A percentile compares a stretch with the other conserved stretches of the same genome.
Evolutionary conservation across 2,329 filamentous ascomycete genomes (phyloP).

Genomic region (Penicillium sp.): DNA sequence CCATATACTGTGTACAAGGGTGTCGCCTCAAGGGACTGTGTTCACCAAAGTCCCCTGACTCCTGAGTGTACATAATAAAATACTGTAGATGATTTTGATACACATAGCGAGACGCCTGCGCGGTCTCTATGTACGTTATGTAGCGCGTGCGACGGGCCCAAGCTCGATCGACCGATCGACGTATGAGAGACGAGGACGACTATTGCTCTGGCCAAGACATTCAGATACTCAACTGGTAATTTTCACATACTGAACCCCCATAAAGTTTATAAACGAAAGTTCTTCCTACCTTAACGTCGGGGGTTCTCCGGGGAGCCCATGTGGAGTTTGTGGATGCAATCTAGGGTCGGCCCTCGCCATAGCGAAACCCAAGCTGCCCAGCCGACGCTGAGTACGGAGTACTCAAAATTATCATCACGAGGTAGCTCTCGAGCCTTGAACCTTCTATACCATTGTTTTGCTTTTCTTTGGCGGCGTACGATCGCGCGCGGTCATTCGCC

Average conservation of each 20-base stretch:
- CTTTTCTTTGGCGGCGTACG: constrained; percentile 10
- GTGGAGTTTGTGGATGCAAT: background rate
- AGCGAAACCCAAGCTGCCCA: background rate
- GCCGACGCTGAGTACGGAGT: background rate
- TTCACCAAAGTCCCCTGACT: background rate
- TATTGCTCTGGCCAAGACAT: background rate
- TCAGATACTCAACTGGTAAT: background rate
- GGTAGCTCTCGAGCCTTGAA: background rate
- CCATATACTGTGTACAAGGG: no score
- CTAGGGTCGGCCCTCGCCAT: background rate
- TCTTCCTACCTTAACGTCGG: background rate
- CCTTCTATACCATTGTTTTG: background rate
- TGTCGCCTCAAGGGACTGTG: background rate
- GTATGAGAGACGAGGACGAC: background rate
- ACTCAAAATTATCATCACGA: background rate
- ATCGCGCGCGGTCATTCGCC: background rate
- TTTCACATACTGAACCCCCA: background rate
- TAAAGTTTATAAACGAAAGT: background rate
- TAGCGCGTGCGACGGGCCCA: background rate
- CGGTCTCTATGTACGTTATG: background rate
- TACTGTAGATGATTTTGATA: background rate
- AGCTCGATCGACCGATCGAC: background rate
- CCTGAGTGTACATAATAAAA: no score
- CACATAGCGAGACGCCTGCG: background rate
- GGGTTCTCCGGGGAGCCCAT: background rate